A percentile compares a stretch with the other conserved stretches of the same genome.
These are phyloP conservation scores for Entomortierella lignicola DNA, from an alignment of 192 early-diverging fungal species.

Conservation along the genomic window DNA sequence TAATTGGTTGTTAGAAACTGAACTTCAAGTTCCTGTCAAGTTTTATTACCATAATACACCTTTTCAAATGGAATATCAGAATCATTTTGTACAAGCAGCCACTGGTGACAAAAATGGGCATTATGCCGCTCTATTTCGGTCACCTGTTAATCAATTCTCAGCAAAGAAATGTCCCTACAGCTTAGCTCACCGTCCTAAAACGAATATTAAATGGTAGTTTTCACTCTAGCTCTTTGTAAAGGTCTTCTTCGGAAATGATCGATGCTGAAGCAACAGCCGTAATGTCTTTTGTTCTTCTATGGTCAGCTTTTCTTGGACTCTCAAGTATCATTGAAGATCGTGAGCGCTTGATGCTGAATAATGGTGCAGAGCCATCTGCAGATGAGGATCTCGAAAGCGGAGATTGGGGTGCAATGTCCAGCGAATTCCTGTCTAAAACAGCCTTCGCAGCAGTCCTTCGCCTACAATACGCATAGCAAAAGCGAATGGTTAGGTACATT, in stretches of 20 bases:
- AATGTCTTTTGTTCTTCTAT: background rate
- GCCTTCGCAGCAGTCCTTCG: conserved; percentile 1
- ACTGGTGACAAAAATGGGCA: too few species aligned
- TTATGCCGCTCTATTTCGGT: too few species aligned
- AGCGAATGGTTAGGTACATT: too few species aligned
- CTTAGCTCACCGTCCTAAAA: too few species aligned
- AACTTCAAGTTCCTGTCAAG: too few species aligned
- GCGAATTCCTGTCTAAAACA: background rate
- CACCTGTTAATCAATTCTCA: too few species aligned
- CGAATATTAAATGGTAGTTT: background rate
- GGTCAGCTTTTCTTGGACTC: background rate
- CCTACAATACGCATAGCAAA: conserved; percentile 2
- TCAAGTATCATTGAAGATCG: background rate
- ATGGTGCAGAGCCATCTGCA: background rate
- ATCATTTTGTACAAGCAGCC: too few species aligned
- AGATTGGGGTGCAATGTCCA: conserved; percentile 1
- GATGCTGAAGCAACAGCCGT: background rate
- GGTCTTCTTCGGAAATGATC: conserved; percentile 32
- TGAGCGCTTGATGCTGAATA: background rate
- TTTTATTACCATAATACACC: too few species aligned
- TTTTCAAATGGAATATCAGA: too few species aligned
- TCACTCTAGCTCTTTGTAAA: conserved; percentile 29
- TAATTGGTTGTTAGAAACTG: too few species aligned
- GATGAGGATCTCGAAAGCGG: background rate
- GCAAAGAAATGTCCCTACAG: too few species aligned